Evolutionary conservation across 495 filamentous ascomycete species (phyloP), one percentile per base, ranked within the genome.

Genomic region (Terfezia boudieri): DNA sequence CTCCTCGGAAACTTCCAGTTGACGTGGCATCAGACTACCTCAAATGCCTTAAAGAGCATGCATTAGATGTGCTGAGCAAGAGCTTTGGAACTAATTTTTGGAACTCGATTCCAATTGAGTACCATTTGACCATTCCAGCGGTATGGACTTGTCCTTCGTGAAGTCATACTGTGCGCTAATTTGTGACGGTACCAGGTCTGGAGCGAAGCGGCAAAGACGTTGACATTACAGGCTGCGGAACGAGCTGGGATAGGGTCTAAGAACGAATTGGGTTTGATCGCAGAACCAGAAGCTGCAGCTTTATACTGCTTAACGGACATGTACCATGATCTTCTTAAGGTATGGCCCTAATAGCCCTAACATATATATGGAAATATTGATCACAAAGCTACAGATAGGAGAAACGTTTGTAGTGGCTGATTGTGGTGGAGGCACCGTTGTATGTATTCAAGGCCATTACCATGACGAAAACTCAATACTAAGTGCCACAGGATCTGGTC

Each of bases 321-420:
- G 46, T 51, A 6, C 12, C 41, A 46, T 0, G 59, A 61, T 37
- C 6, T 48, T 8, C 53, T 61, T 2, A 54, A 54, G 6, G 60
- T 58, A 55, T 20, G 11, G 8, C 51, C 4, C 50, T 32, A 3
- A 0, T 43, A 7, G 6, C 3, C 8, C 35, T 48, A 4, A 7
- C 14, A 46, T 4, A 35, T 11, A 52, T 16, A 54, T 56, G 41
- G 2, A 53, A 9, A 3, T 32, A 8, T 6, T 4, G 20, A 51
- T 26, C 7, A 0, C 14, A 23, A 3, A 32, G 2, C 51, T 41
- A 11, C 14, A 61, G 59, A 66, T 79, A 11, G 78, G 75, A 4
- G 79, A 85, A 58, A 83, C 79, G 36, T 81, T 86, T 55, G 71
- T 86, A 53, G 70, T 86, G 0, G 82, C 78, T 58, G 83, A 86